Evolutionary conservation across 805 yeast species (phyloP).

Genomic region (Maudiozyma serrabonitensis): DNA sequence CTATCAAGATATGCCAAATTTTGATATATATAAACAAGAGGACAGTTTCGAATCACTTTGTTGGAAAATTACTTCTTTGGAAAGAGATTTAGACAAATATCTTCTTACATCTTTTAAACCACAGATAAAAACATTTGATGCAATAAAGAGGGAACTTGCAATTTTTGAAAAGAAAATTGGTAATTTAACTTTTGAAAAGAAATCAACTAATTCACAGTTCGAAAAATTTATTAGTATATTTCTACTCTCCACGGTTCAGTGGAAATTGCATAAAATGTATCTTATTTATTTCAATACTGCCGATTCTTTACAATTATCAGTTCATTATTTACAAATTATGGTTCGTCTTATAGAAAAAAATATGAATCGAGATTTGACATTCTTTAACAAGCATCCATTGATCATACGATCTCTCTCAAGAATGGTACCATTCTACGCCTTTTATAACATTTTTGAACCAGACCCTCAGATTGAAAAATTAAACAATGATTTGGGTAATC

Average conservation of each 20-base stretch:
- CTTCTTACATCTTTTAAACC: slow-evolving; percentile 15
- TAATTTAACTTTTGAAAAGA: slow-evolving; percentile 3
- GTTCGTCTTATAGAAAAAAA: slow-evolving; percentile 15
- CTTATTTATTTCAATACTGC: slow-evolving; percentile 17
- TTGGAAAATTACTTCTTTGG: slow-evolving; percentile 26
- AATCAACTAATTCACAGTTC: slow-evolving; percentile 12
- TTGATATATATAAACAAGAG: slow-evolving; percentile 22
- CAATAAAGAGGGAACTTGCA: slow-evolving; percentile 16
- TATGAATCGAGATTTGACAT: slow-evolving; percentile 6
- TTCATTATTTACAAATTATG: slow-evolving; percentile 14
- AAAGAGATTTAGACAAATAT: slow-evolving; percentile 25
- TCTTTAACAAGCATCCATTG: slow-evolving; percentile 20
- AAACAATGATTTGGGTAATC: slow-evolving; percentile 15
- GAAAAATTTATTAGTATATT: slow-evolving; percentile 18
- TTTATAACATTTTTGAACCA: slow-evolving; percentile 15
- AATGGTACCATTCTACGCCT: slow-evolving; percentile 19
- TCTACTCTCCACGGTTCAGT: slow-evolving; percentile 12
- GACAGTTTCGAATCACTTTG: slow-evolving; percentile 21
- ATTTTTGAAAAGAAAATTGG: slow-evolving; percentile 12
- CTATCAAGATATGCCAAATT: slow-evolving; percentile 16
- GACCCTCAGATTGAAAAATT: slow-evolving; percentile 12
- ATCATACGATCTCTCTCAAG: slow-evolving; percentile 15
- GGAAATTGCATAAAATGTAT: slow-evolving; percentile 23
- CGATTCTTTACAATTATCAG: slow-evolving; percentile 10
- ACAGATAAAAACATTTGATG: slow-evolving; percentile 23